Percentiles rank a stretch among this genome's conserved stretches.
Evolutionary conservation across 257 asterid genomes (phyloP).

Genomic region (Echium plantagineum): DNA sequence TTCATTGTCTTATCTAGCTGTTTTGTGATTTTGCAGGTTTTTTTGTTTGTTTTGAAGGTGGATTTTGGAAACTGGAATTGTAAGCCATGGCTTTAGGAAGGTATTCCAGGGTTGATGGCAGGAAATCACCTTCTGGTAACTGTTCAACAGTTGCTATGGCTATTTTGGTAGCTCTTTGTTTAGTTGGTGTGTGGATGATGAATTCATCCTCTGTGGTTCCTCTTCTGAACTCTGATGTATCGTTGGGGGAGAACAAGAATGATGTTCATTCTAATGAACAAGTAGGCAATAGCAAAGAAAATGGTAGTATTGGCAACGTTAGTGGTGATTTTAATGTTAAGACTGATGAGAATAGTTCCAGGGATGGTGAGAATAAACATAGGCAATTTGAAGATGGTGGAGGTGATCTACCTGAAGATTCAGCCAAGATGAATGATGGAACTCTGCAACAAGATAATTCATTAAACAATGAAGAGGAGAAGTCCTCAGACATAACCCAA

Average conservation of each 20-base stretch:
- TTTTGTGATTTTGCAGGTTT: neutral
- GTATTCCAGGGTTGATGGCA: slow-evolving; percentile 79
- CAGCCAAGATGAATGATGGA: too few species aligned
- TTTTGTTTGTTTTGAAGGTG: neutral
- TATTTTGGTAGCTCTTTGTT: slow-evolving; percentile 82
- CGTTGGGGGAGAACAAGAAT: slow-evolving; percentile 5
- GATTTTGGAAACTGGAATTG: neutral
- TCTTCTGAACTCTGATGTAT: slow-evolving; percentile 31
- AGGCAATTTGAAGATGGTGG: slow-evolving; percentile 69
- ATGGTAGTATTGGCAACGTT: neutral
- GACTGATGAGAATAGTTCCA: slow-evolving; percentile 15
- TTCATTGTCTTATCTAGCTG: neutral
- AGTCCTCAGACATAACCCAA: too few species aligned
- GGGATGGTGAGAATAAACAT: slow-evolving; percentile 38
- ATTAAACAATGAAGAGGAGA: too few species aligned
- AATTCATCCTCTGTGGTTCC: slow-evolving; percentile 75
- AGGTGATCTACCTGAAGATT: slow-evolving; percentile 28
- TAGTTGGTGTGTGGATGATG: slow-evolving; percentile 95
- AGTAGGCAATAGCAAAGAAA: slow-evolving; percentile 15
- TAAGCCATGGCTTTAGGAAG: slow-evolving; percentile 71
- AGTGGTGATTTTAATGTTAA: slow-evolving; percentile 17
- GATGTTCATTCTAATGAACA: slow-evolving; percentile 31
- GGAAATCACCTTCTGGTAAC: slow-evolving; percentile 63
- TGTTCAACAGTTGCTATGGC: slow-evolving; percentile 38
- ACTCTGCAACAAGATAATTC: too few species aligned